These are phyloP conservation scores for Letharia columbiana DNA, from an alignment of 495 filamentous ascomycete species.

Conservation along the genomic window DNA sequence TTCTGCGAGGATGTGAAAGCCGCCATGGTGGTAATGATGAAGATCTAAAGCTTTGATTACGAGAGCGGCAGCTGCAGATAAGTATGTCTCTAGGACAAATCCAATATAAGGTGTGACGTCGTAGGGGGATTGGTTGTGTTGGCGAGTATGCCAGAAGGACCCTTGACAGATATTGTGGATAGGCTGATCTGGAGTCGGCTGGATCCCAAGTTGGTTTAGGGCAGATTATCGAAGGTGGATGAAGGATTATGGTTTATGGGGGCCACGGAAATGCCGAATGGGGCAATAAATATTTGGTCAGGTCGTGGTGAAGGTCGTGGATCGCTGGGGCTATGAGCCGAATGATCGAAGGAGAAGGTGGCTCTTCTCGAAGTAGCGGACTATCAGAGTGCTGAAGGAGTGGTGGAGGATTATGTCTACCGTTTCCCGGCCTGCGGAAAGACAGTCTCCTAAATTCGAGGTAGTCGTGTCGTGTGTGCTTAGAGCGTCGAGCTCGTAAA, in stretches of 20 bases:
- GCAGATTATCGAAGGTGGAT: constrained; percentile 13
- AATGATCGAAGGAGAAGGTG: not conserved
- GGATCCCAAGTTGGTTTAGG: constrained; percentile 15
- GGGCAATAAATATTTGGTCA: constrained; percentile 5
- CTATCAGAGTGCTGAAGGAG: constrained; percentile 1
- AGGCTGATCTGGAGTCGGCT: constrained; percentile 17
- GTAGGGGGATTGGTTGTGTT: constrained; percentile 10
- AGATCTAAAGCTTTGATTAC: not conserved
- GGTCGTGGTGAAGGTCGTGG: constrained; percentile 11
- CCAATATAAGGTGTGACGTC: constrained; percentile 13
- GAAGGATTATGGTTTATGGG: constrained; percentile 15
- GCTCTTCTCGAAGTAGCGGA: not conserved
- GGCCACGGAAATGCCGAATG: constrained; percentile 8
- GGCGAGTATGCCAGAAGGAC: constrained; percentile 11
- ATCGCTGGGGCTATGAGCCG: not conserved
- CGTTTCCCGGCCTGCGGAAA: constrained; percentile 22
- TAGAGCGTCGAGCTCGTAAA: constrained; percentile 20
- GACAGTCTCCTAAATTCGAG: not conserved
- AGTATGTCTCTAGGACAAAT: constrained; percentile 7
- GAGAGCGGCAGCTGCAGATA: constrained; percentile 6
- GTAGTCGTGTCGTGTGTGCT: constrained; percentile 16
- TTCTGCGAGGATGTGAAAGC: constrained; percentile 45
- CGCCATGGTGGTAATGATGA: constrained; percentile 31
- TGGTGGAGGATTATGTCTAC: constrained; percentile 4
- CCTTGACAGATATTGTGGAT: constrained; percentile 7